A percentile compares a stretch with the other conserved stretches of the same genome.
Conservation (phyloP, 2,329 filamentous ascomycete species). For the Hymenoscyphus occultus region DNA sequence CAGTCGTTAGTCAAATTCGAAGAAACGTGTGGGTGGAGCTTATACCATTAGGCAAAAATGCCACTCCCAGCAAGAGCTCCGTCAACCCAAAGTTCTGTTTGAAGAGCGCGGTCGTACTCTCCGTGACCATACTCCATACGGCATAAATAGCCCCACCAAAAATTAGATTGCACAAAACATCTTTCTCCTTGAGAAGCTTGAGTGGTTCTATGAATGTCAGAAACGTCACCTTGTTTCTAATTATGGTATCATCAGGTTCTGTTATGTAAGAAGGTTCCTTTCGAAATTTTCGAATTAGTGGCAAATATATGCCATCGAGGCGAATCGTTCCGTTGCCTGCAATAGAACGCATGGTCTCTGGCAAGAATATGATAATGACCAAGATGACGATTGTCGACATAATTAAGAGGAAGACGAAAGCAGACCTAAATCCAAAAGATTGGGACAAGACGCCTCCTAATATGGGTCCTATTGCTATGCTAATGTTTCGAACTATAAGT, state of each 20-base stretch:
- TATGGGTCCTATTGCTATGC: background rate
- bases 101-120: constrained; percentile 42
- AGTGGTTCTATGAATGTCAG: constrained; percentile 41
- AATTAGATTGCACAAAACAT: constrained; percentile 44
- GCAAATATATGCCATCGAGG: no score
- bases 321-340: background rate
- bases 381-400: background rate
- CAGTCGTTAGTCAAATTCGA: no score
- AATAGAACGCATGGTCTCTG: background rate
- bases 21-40: constrained; percentile 33
- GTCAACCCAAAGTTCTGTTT: constrained; percentile 40
- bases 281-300: no score
- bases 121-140: constrained; percentile 48
- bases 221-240: constrained; percentile 34
- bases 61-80: constrained; percentile 40
- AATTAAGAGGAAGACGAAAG: background rate
- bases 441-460: background rate
- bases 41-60: constrained; percentile 42
- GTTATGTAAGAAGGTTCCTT: no score
- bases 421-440: background rate
- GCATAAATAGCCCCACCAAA: constrained; percentile 46
- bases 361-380: background rate
- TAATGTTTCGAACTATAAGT: background rate
- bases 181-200: constrained; percentile 44
- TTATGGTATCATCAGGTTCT: no score